Base-by-base conservation (phyloP, 768 basidiomycete species). In the Suillus fuscotomentosus region DNA sequence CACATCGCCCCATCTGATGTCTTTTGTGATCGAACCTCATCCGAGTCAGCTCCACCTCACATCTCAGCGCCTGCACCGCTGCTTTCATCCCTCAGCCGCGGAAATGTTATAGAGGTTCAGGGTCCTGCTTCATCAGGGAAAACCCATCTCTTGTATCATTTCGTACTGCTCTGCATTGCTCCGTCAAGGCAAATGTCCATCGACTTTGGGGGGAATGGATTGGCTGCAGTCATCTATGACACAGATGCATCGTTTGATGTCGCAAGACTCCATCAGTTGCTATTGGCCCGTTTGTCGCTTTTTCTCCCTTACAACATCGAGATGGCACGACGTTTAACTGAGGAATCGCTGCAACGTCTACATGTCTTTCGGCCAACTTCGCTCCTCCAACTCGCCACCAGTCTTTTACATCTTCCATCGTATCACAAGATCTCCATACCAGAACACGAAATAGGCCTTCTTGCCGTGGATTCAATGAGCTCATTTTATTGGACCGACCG, bases 401-500 rank as follows among this genome's bases (percentile, higher is more conserved):
- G 90, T 14, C 79, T 95, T 65, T 72, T 80, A 24, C 74, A 84
- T 67, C 79, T 95, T 20, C 81, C 86, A 15, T 71, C 73, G 4
- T 88, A 87, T 69, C 86, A 88, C 68, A 70, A 76, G 3, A 71
- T 72, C 20, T 75, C 79, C 60, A 80, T 88, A 64, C 79, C 83
- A 39, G 74, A 84, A 50, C 74, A 78, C 39, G 87, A 87, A 65
- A 81, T 94, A 13, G 88, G 86, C 7, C 69, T 92, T 61, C 75
- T 95, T 43, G 86, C 85, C 11, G 78, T 95, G 54, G 93, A 95
- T 75, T 92, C 92, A 15, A 74, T 92, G 64, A 88, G 88, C 72
- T 73, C 90, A 0, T 92, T 89, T 70, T 85, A 91, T 75, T 95
- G 94, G 93, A 66, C 82, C 3, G 92, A 95, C 72, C 85, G 89